A percentile compares a stretch with the other conserved stretches of the same genome.
Conservation (phyloP, 2,329 filamentous ascomycete genomes). For the Geoglossum cookeanum region DNA sequence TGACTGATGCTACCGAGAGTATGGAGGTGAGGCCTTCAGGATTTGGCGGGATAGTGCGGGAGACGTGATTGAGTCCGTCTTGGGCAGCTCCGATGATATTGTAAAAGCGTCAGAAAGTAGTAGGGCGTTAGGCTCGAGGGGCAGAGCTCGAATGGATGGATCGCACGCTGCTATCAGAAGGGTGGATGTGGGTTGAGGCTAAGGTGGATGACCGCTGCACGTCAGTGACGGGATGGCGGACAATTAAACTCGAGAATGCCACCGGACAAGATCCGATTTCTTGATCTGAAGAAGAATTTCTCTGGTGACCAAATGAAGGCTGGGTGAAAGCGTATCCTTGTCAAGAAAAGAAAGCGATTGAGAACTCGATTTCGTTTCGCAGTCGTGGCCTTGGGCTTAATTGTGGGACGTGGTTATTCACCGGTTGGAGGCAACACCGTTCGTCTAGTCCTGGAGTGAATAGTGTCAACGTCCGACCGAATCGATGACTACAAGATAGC, state of each 20-base stretch:
- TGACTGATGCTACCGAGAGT: constrained; percentile 21
- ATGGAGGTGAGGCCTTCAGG: constrained; percentile 25
- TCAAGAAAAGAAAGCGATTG: not conserved
- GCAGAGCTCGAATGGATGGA: not conserved
- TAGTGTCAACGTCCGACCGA: not conserved
- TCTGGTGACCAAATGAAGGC: not conserved
- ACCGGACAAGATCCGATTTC: not conserved
- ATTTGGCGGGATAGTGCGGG: constrained; percentile 23
- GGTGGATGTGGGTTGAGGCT: not conserved
- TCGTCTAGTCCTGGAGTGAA: not conserved
- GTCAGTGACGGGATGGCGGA: not conserved
- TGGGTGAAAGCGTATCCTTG: not conserved
- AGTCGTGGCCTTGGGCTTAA: not conserved
- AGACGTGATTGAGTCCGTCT: constrained; percentile 31
- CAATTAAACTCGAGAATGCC: constrained; percentile 3
- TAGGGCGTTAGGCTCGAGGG: not conserved
- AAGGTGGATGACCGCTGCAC: constrained; percentile 1
- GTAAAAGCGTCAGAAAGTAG: not conserved
- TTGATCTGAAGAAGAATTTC: not conserved
- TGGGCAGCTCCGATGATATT: constrained; percentile 23
- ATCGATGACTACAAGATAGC: not conserved
- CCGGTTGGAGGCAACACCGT: not conserved
- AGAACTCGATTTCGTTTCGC: not conserved
- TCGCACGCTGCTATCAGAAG: not conserved
- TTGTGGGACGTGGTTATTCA: not conserved